These are phyloP conservation scores for Aspergillus niger DNA, from an alignment of 2,329 filamentous ascomycete species.

Conservation along the genomic window DNA sequence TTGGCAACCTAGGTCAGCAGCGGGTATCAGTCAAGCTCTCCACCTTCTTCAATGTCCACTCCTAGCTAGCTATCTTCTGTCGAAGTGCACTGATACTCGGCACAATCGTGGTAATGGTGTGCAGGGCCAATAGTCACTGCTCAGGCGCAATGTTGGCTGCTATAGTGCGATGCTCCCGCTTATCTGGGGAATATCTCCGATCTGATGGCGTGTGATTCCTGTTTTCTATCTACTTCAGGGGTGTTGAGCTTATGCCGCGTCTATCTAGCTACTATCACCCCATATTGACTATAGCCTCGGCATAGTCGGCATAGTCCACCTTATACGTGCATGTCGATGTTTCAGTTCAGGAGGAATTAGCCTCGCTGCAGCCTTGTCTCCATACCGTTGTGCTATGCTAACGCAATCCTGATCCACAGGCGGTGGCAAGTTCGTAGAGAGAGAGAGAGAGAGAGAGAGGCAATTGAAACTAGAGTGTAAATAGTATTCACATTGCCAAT, in stretches of 20 bases:
- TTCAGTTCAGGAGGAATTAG: background rate
- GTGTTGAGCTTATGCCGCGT: background rate
- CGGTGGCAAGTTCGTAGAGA: background rate
- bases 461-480: background rate
- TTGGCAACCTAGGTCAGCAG: background rate
- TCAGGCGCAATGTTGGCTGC: background rate
- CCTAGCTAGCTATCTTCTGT: background rate
- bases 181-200: background rate
- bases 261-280: background rate
- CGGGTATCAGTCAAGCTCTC: conserved; percentile 4
- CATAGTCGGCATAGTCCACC: background rate
- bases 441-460: background rate
- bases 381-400: background rate
- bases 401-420: conserved; percentile 1
- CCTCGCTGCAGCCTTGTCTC: background rate
- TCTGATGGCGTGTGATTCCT: background rate
- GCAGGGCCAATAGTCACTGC: background rate
- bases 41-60: background rate
- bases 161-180: background rate
- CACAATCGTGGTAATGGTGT: background rate
- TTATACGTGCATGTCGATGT: background rate
- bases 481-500: background rate
- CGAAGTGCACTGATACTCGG: background rate
- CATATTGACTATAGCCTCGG: background rate
- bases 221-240: background rate